These are phyloP conservation scores for Pogostemon cablin DNA, from an alignment of 257 asterid genomes.

Conservation along the genomic window DNA sequence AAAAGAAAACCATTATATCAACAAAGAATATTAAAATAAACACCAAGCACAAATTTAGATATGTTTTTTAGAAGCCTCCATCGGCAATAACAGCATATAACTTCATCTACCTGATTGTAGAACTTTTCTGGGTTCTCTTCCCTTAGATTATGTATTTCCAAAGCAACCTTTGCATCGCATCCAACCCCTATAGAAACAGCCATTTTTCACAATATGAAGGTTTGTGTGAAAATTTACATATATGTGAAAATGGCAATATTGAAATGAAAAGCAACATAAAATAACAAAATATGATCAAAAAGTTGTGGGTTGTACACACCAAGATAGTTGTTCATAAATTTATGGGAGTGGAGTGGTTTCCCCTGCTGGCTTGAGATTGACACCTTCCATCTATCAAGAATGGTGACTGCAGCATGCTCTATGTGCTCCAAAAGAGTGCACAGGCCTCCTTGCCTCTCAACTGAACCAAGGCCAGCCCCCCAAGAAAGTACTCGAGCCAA, in stretches of 20 bases:
- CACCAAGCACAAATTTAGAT: background rate
- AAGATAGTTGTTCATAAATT: constrained; percentile 92
- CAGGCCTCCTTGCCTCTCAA: constrained; percentile 98
- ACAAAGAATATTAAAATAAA: background rate
- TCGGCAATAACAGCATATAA: constrained; percentile 14
- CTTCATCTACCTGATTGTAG: constrained; percentile 79
- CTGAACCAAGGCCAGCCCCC: constrained; percentile 98
- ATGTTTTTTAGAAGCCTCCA: constrained; percentile 21
- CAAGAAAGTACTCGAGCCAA: constrained; percentile 96
- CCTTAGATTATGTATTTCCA: constrained; percentile 93
- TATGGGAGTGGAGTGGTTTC: constrained; percentile 61
- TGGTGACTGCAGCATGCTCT: constrained; percentile 97
- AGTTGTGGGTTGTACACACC: constrained; percentile 52
- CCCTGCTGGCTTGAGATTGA: constrained; percentile 69
- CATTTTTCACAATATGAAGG: constrained; percentile 21
- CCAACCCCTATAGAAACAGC: constrained; percentile 78
- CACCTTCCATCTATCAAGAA: constrained; percentile 96
- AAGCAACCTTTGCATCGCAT: constrained; percentile 99
- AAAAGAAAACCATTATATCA: no score
- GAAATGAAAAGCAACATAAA: constrained; percentile 22
- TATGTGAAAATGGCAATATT: constrained; percentile 25
- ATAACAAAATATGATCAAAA: constrained; percentile 22
- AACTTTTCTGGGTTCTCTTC: constrained; percentile 99
- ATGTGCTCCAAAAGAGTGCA: constrained; percentile 80
- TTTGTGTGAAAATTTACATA: background rate